Percentiles rank a stretch among this genome's conserved stretches.
These are phyloP conservation scores for Arachnopeziza araneosa DNA, from an alignment of 2,329 filamentous ascomycete species.

Conservation along the genomic window DNA sequence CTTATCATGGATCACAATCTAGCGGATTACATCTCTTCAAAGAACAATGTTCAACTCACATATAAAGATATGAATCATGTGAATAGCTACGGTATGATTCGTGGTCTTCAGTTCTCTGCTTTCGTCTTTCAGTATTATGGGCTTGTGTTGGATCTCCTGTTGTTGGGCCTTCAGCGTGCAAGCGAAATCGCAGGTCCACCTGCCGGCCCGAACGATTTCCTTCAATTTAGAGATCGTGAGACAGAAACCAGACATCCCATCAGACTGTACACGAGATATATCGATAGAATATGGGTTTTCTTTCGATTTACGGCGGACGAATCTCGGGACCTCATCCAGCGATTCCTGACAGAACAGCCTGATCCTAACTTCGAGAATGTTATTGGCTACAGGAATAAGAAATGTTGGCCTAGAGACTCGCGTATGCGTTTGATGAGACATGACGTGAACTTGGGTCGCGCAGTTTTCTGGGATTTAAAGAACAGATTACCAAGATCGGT, in stretches of 20 bases:
- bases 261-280: constrained; percentile 93
- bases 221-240: constrained; percentile 91
- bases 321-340: constrained; percentile 90
- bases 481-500: constrained; percentile 91
- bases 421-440: constrained; percentile 98
- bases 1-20: constrained; percentile 99
- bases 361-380: constrained; percentile 99
- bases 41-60: constrained; percentile 98
- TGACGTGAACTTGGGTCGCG: constrained; percentile 94
- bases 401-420: constrained; percentile 97
- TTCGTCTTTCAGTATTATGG: constrained; percentile 99
- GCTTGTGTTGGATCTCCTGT: constrained; percentile 83
- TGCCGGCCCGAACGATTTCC: constrained; percentile 90
- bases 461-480: constrained; percentile 98
- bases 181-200: constrained; percentile 95
- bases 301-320: constrained; percentile 91
- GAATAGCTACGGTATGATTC: constrained; percentile 98
- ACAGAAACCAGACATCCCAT: constrained; percentile 94
- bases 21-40: constrained; percentile 97
- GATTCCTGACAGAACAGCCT: constrained; percentile 95
- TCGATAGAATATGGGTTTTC: constrained; percentile 98
- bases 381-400: constrained; percentile 98
- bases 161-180: constrained; percentile 91
- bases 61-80: constrained; percentile 99
- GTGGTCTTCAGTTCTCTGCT: constrained; percentile 93